Percentiles rank a stretch among this genome's conserved stretches.
phyloP scores from a whole-genome alignment of 2,329 filamentous ascomycete genomes.

The Botrytis porri region DNA sequence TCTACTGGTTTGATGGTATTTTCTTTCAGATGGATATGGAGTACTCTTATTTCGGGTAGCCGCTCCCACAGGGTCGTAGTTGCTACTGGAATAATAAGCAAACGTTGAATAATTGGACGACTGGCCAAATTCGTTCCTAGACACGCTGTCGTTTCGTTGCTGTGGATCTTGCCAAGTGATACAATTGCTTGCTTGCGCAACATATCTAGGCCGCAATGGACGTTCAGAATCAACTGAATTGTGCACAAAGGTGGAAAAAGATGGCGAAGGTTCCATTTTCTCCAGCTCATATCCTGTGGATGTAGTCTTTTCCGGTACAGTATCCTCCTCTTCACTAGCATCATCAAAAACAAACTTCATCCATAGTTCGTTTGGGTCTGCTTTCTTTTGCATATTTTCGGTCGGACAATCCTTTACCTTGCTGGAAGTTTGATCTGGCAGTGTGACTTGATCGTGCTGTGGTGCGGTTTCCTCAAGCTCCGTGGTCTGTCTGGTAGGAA shows the following conservation, averaged over 20 bases:
- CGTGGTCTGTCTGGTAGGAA: background rate
- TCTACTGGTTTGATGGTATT: too few species aligned
- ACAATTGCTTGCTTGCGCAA: background rate
- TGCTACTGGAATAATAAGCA: background rate
- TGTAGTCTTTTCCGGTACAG: background rate
- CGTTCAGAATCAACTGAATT: slow-evolving; percentile 2
- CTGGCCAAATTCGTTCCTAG: background rate
- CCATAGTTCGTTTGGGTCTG: slow-evolving; percentile 14
- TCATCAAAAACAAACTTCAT: slow-evolving; percentile 20
- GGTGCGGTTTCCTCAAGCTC: background rate
- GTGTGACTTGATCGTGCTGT: background rate
- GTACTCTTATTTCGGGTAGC: background rate
- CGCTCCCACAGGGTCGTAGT: background rate
- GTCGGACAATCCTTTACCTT: background rate
- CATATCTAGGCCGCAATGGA: background rate
- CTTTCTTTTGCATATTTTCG: background rate
- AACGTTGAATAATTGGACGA: background rate
- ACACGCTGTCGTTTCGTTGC: background rate
- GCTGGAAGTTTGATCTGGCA: background rate
- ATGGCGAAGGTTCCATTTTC: background rate
- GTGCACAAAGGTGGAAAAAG: slow-evolving; percentile 4
- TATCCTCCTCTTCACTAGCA: background rate
- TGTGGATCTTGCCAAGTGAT: background rate
- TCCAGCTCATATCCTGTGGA: background rate
- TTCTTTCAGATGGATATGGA: background rate